phyloP scores from a whole-genome alignment of 805 yeast species.

The Kurtzmaniella cleridarum region DNA sequence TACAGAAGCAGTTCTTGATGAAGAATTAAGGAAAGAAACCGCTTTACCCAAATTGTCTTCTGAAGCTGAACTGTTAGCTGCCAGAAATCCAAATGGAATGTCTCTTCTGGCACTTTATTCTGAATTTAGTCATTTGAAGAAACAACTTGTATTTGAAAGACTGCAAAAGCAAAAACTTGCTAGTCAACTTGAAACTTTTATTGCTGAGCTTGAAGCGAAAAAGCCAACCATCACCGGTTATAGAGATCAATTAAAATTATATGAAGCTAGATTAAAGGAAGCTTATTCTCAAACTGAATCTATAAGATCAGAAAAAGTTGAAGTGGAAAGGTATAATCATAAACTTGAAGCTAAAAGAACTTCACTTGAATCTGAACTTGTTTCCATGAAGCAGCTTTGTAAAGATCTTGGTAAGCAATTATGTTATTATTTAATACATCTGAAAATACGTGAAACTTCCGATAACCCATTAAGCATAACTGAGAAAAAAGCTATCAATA shows the following conservation, averaged over 20 bases:
- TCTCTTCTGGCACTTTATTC: constrained; percentile 62
- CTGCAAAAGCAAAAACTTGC: constrained; percentile 68
- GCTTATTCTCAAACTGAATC: constrained; percentile 48
- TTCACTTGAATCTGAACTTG: constrained; percentile 44
- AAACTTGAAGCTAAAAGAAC: constrained; percentile 25
- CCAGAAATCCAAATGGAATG: constrained; percentile 41
- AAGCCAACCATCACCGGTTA: constrained; percentile 70
- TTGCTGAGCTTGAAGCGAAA: constrained; percentile 70
- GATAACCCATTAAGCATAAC: constrained; percentile 56
- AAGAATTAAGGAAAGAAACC: constrained; percentile 33
- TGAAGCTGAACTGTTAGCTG: constrained; percentile 49
- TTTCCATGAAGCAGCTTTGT: constrained; percentile 49
- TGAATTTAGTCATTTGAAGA: constrained; percentile 59
- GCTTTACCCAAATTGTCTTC: constrained; percentile 45
- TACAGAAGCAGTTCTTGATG: constrained; percentile 37
- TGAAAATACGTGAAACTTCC: constrained; percentile 51
- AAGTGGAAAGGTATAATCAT: constrained; percentile 33
- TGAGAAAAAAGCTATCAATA: constrained; percentile 61
- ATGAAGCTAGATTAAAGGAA: constrained; percentile 49
- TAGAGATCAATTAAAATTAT: constrained; percentile 53
- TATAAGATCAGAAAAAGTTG: constrained; percentile 45
- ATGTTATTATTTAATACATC: constrained; percentile 65
- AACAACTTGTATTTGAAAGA: constrained; percentile 63
- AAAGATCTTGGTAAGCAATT: constrained; percentile 79
- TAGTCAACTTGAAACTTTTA: constrained; percentile 62